Base-by-base conservation (phyloP, 345 rosid genomes). In the Boechera divaricarpa region DNA sequence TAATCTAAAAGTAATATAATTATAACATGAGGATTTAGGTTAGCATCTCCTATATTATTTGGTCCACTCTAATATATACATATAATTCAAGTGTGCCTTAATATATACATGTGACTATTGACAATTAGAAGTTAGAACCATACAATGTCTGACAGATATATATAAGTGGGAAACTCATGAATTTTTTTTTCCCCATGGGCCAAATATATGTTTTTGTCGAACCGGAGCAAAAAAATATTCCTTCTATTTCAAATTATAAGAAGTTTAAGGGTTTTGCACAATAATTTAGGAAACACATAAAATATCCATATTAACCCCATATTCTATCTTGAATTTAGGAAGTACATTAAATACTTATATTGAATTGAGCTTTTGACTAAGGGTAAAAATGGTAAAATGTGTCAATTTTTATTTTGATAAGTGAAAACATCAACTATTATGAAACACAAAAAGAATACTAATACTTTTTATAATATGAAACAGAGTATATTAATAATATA, bases 101-200 rank as follows among this genome's bases (percentile, higher is more conserved):
- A 15, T 18, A 18, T 63, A 18, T 52, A 64, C 63, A 54, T 31
- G 26, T 42, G 38, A 44, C 48, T 64, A 31, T 63, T 55, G 56
- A 55, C 39, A 56, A n/a, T n/a, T 45, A 15, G 5, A 65, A 56
- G 10, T n/a, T 45, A 15, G 5, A 74, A 55, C 48, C 48, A 55
- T 42, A 55, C 55, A 74, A 6, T 21, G 28, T 74, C 49, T 64
- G 48, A 64, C 69, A 73, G 31, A 21, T 18, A 65, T 10, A 73
- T 16, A 35, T 36, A 59, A 51, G 56, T 72, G 32, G 65, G 54
- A 35, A 63, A 53, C 4, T 32, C 16, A 12, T 53, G 44, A 42
- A 29, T 52, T 60, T 59, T 42, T 44, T 44, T 44, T 44, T 3
- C 1, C 6, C 55, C 2, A 58, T 49, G 18, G 10, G 58, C 29